A percentile compares a stretch with the other conserved stretches of the same genome.
phyloP scores from a whole-genome alignment of 2,329 filamentous ascomycete species.

The Nemania sp. region DNA sequence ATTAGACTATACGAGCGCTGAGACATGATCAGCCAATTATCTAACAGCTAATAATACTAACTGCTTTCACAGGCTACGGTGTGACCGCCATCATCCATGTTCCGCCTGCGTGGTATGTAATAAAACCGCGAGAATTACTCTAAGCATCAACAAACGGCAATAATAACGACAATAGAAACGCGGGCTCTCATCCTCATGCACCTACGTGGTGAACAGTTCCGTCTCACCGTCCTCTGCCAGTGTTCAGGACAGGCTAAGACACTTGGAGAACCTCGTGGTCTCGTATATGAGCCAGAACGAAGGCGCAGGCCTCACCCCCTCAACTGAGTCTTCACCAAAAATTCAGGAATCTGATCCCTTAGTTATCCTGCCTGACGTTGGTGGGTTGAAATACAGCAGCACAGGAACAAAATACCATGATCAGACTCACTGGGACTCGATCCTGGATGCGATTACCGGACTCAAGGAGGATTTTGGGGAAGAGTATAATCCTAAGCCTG shows the following conservation, averaged over 20 bases:
- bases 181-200: constrained; percentile 22
- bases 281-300: constrained; percentile 24
- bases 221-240: constrained; percentile 4
- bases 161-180: constrained; percentile 23
- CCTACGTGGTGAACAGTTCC: constrained; percentile 13
- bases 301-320: neutral
- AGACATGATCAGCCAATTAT: neutral
- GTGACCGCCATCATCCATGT: constrained; percentile 30
- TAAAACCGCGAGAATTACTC: no score
- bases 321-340: neutral
- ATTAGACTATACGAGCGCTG: neutral
- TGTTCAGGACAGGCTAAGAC: constrained; percentile 26
- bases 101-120: constrained; percentile 24
- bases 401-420: constrained; percentile 29
- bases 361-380: constrained; percentile 18
- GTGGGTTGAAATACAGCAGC: constrained; percentile 23
- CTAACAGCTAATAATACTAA: constrained; percentile 5
- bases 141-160: no score
- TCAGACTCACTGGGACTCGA: constrained; percentile 28
- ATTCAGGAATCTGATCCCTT: constrained; percentile 6
- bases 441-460: constrained; percentile 27
- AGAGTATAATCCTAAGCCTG: constrained; percentile 1
- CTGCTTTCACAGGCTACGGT: constrained; percentile 20
- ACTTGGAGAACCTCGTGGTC: constrained; percentile 26
- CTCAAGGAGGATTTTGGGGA: constrained; percentile 26